phyloP scores from a whole-genome alignment of 352 stramenopile genomes.

The Phytopythium cucurbitacearum region DNA sequence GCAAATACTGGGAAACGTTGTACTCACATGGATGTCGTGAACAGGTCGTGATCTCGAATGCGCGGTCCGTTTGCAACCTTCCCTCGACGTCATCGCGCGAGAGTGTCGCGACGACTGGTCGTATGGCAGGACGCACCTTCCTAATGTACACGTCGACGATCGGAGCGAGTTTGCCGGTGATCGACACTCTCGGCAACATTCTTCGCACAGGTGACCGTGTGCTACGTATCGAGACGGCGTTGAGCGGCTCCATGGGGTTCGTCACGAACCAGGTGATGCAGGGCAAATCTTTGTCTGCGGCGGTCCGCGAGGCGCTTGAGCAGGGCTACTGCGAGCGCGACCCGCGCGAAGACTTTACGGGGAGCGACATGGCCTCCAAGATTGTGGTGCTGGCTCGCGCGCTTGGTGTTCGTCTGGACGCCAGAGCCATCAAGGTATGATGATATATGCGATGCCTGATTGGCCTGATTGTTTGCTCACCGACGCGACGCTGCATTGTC shows the following conservation, averaged over 20 bases:
- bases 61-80: constrained; percentile 45
- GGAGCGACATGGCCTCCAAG: constrained; percentile 63
- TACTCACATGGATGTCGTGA: background rate
- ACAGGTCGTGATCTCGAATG: constrained; percentile 62
- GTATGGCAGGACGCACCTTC: constrained; percentile 47
- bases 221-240: constrained; percentile 41
- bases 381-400: constrained; percentile 62
- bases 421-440: constrained; percentile 28
- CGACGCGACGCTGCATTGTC: background rate
- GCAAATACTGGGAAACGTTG: background rate
- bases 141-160: constrained; percentile 83
- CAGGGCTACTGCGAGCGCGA: constrained; percentile 70
- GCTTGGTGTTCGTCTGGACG: constrained; percentile 47
- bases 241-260: constrained; percentile 74
- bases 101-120: constrained; percentile 38
- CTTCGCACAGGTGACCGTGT: constrained; percentile 68
- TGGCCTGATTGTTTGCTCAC: background rate
- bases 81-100: constrained; percentile 51
- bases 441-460: background rate
- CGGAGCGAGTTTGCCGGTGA: constrained; percentile 57
- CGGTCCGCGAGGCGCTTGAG: constrained; percentile 38
- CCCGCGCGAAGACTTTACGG: constrained; percentile 63
- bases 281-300: constrained; percentile 52
- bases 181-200: constrained; percentile 75
- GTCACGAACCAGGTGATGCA: constrained; percentile 75